Conservation (phyloP, 352 stramenopile genomes). For the Phytophthora hybrid region DNA sequence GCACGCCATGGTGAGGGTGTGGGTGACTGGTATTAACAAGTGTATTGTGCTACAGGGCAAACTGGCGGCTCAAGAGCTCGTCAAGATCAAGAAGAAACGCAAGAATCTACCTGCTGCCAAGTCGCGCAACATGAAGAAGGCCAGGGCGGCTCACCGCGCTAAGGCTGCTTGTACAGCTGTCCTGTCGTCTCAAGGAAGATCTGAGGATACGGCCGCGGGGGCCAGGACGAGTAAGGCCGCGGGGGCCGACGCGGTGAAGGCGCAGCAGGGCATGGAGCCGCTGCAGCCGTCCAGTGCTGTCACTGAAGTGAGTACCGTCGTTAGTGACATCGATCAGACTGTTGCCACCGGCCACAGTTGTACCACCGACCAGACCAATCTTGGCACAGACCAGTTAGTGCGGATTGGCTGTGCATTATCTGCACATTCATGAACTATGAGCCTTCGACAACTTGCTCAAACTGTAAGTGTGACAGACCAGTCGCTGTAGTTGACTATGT, state of each 20-base stretch:
- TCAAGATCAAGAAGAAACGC: no score
- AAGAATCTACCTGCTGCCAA: no score
- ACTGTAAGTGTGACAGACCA: not conserved
- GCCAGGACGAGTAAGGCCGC: not conserved
- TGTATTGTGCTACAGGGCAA: not conserved
- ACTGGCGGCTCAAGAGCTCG: not conserved
- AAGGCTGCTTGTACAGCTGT: not conserved
- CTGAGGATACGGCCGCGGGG: not conserved
- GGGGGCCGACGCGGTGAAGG: not conserved
- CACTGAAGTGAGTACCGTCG: not conserved
- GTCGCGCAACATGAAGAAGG: not conserved
- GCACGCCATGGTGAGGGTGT: not conserved
- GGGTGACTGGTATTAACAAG: not conserved
- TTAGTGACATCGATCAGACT: not conserved
- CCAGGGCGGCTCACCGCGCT: not conserved
- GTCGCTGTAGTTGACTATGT: not conserved
- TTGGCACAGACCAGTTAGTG: not conserved
- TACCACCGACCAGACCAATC: not conserved
- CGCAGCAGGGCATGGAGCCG: not conserved
- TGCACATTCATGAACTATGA: not conserved
- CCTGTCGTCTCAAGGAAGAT: not conserved
- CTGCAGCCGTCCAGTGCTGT: not conserved
- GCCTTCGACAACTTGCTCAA: not conserved
- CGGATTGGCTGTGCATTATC: not conserved
- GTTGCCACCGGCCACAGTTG: not conserved